phyloP scores from a whole-genome alignment of 805 yeast species.

The Candida gorgasii region DNA sequence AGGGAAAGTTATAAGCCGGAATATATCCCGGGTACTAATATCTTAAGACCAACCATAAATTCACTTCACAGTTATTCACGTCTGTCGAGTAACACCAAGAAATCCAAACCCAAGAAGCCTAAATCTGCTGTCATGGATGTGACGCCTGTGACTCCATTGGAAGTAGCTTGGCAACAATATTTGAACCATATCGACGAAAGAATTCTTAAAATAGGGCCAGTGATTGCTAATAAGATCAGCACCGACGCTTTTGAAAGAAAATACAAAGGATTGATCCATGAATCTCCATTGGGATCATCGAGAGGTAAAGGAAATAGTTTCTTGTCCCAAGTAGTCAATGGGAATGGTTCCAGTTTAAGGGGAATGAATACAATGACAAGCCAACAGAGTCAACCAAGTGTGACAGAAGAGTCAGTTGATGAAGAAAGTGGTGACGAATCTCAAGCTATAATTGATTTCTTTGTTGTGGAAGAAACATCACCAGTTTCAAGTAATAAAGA shows the following conservation, averaged over 20 bases:
- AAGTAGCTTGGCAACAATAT: slow-evolving; percentile 58
- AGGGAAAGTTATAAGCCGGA: slow-evolving; percentile 40
- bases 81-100: slow-evolving; percentile 17
- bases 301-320: slow-evolving; percentile 23
- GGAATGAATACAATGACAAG: slow-evolving; percentile 6
- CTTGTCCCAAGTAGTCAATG: slow-evolving; percentile 41
- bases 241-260: slow-evolving; percentile 58
- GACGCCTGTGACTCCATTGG: slow-evolving; percentile 52
- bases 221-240: slow-evolving; percentile 43
- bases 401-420: neutral
- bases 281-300: slow-evolving; percentile 53
- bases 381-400: neutral
- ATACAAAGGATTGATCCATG: slow-evolving; percentile 56
- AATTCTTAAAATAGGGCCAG: slow-evolving; percentile 56
- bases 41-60: slow-evolving; percentile 51
- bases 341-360: slow-evolving; percentile 27
- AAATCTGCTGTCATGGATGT: slow-evolving; percentile 36
- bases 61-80: slow-evolving; percentile 29
- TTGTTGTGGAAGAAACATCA: slow-evolving; percentile 20
- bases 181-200: slow-evolving; percentile 60
- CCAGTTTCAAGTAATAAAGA: slow-evolving; percentile 12
- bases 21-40: slow-evolving; percentile 59
- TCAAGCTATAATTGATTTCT: slow-evolving; percentile 65
- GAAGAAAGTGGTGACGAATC: slow-evolving; percentile 48
- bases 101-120: slow-evolving; percentile 15